These are phyloP conservation scores for Lotus japonicus DNA, from an alignment of 306 rosid genomes.

Conservation along the genomic window DNA sequence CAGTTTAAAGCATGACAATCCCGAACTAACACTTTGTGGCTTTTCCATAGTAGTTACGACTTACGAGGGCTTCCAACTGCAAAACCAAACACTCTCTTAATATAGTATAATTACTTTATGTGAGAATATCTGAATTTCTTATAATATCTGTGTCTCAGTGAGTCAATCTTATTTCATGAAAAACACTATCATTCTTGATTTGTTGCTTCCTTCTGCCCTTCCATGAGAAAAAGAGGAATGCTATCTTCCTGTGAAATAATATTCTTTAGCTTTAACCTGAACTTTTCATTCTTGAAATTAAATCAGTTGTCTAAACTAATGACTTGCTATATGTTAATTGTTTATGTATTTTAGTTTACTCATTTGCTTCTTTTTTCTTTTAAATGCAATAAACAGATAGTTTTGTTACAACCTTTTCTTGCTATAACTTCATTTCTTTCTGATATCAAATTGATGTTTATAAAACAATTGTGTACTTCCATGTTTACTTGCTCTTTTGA, in stretches of 20 bases:
- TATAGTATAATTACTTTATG: neutral
- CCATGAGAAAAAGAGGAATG: constrained; percentile 3
- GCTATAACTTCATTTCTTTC: neutral
- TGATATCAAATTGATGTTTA: neutral
- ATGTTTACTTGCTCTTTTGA: neutral
- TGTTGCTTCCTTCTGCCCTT: constrained; percentile 1
- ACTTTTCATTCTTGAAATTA: neutral
- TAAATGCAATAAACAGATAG: neutral
- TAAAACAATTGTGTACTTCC: neutral
- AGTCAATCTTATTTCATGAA: neutral
- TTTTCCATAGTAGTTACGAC: too few species aligned
- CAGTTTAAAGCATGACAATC: too few species aligned
- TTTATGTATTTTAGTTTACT: neutral
- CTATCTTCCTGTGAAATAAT: neutral
- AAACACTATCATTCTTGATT: neutral
- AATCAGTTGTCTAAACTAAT: neutral
- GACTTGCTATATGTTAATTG: neutral
- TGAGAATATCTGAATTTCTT: neutral
- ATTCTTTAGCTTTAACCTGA: neutral
- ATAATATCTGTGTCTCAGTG: neutral
- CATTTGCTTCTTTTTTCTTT: neutral
- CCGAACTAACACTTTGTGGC: too few species aligned
- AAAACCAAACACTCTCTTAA: too few species aligned
- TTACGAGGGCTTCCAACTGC: too few species aligned
- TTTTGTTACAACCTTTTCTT: neutral